Conservation (phyloP, 805 yeast genomes). For the Kluyveromyces nonfermentans region DNA sequence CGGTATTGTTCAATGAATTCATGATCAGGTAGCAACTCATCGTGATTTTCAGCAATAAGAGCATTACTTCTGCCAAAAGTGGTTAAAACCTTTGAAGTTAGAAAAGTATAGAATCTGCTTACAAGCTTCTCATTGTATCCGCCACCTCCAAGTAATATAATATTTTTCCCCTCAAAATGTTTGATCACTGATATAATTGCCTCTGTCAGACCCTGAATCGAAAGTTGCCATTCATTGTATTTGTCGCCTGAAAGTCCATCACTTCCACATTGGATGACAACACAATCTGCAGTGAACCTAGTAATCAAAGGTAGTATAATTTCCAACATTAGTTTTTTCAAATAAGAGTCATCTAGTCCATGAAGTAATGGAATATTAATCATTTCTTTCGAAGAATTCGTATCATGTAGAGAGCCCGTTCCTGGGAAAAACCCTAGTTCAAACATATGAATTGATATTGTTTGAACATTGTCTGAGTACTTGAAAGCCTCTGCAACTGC, state of each 20-base stretch:
- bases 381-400: constrained; percentile 31
- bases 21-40: constrained; percentile 49
- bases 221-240: constrained; percentile 60
- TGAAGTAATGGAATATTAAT: constrained; percentile 48
- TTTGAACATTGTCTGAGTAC: constrained; percentile 44
- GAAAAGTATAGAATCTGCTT: constrained; percentile 46
- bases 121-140: constrained; percentile 58
- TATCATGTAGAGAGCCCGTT: constrained; percentile 40
- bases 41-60: constrained; percentile 15
- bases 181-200: constrained; percentile 22
- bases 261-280: constrained; percentile 63
- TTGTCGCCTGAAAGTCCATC: constrained; percentile 66
- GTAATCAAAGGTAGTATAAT: constrained; percentile 37
- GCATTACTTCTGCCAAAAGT: constrained; percentile 5
- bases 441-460: constrained; percentile 53
- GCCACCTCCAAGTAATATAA: constrained; percentile 58
- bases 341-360: constrained; percentile 43
- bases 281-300: constrained; percentile 37
- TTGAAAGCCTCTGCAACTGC: constrained; percentile 64
- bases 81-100: constrained; percentile 21
- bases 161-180: constrained; percentile 20
- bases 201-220: constrained; percentile 39
- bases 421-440: constrained; percentile 71
- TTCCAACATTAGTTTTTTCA: constrained; percentile 31
- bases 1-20: constrained; percentile 34